Percentiles rank a stretch among this genome's conserved stretches.
Conservation (phyloP, 1,284 basidiomycete species). For the Naganishia sp. region DNA sequence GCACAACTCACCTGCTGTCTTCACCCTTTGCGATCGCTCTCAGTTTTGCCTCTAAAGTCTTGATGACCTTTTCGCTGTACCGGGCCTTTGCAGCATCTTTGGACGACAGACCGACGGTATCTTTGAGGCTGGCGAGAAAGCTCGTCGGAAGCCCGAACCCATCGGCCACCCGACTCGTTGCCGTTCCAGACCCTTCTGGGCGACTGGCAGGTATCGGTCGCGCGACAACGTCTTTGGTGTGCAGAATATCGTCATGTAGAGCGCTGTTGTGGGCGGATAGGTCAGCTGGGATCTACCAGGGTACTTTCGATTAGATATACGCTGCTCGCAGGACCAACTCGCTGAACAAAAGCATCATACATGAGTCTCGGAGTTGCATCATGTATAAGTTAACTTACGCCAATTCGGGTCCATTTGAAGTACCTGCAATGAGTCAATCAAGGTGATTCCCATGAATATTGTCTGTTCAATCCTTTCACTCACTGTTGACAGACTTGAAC, state of each 20-base stretch:
- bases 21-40: conserved; percentile 89
- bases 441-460: neutral
- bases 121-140: conserved; percentile 29
- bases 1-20: conserved; percentile 69
- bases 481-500: conserved; percentile 22
- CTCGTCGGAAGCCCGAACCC: conserved; percentile 21
- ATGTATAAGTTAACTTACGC: conserved; percentile 7
- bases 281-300: neutral
- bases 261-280: neutral
- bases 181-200: neutral
- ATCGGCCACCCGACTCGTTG: conserved; percentile 6
- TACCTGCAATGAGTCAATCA: neutral
- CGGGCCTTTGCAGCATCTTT: conserved; percentile 53
- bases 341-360: neutral
- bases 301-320: neutral
- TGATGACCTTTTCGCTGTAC: conserved; percentile 88
- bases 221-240: conserved; percentile 18
- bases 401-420: conserved; percentile 9
- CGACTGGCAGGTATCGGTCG: conserved; percentile 6
- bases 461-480: neutral
- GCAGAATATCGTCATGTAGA: conserved; percentile 22
- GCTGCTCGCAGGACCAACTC: conserved; percentile 19
- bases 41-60: conserved; percentile 79
- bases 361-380: neutral
- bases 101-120: conserved; percentile 28